Conservation (phyloP, 345 rosid species). For the Euphorbia tirucalli region DNA sequence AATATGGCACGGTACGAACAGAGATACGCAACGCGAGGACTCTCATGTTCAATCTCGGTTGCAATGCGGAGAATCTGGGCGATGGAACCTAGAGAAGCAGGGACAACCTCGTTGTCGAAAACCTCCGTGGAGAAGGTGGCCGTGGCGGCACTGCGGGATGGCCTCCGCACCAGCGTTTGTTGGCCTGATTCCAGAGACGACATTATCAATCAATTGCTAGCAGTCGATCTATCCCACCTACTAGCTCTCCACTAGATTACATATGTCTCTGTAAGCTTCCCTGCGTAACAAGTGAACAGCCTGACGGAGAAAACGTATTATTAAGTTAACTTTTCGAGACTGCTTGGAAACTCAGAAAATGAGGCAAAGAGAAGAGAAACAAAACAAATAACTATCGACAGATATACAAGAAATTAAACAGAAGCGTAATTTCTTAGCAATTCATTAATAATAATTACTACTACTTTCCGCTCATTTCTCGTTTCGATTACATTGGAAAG, state of each 20-base stretch:
- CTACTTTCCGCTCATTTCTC: no score
- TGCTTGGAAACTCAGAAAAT: no score
- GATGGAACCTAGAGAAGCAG: slow-evolving; percentile 80
- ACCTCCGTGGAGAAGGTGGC: slow-evolving; percentile 89
- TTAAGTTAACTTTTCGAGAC: no score
- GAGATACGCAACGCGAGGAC: slow-evolving; percentile 97
- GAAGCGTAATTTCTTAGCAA: no score
- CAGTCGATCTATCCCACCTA: slow-evolving; percentile 13
- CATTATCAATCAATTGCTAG: slow-evolving; percentile 16
- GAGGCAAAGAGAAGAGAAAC: no score
- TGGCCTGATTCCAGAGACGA: slow-evolving; percentile 45
- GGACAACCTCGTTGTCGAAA: slow-evolving; percentile 91
- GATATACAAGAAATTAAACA: no score
- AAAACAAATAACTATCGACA: no score
- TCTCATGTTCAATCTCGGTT: slow-evolving; percentile 79
- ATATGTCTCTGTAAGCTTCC: not conserved
- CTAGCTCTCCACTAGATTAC: not conserved
- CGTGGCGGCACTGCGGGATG: slow-evolving; percentile 83
- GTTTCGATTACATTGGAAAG: no score
- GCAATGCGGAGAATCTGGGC: slow-evolving; percentile 89
- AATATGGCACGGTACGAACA: slow-evolving; percentile 40
- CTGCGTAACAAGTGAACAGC: not conserved
- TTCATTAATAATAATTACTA: no score
- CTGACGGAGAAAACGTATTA: no score
- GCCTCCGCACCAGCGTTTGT: slow-evolving; percentile 59